phyloP scores from a whole-genome alignment of 805 yeast genomes.

The Spathaspora gorwiae region DNA sequence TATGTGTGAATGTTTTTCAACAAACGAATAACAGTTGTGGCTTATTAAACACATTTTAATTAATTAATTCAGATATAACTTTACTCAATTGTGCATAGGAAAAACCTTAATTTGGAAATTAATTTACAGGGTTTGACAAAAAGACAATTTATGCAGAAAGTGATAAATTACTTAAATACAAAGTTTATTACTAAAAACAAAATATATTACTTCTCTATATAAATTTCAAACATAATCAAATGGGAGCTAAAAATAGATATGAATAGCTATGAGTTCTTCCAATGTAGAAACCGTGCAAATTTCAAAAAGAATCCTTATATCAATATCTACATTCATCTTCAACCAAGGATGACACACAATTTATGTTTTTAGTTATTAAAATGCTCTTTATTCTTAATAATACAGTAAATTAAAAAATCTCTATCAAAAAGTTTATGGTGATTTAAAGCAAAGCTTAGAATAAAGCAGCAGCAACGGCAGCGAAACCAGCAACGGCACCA shows the following conservation, averaged over 20 bases:
- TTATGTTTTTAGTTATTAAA: neutral
- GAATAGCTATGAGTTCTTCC: neutral
- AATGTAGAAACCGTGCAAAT: neutral
- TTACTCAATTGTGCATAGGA: no score
- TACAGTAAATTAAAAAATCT: slow-evolving; percentile 8
- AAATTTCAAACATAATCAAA: neutral
- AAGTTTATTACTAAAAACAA: no score
- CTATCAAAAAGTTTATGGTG: slow-evolving; percentile 15
- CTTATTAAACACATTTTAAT: no score
- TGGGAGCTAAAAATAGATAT: neutral
- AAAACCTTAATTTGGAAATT: no score
- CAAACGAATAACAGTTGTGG: no score
- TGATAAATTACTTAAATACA: neutral
- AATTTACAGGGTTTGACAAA: no score
- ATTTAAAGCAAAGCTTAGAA: slow-evolving; percentile 28
- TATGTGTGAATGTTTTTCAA: no score
- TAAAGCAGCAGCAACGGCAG: slow-evolving; percentile 47
- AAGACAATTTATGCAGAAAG: no score
- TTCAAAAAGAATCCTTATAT: neutral
- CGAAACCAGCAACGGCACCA: slow-evolving; percentile 50
- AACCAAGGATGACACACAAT: neutral
- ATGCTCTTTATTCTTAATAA: neutral
- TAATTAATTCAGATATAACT: no score
- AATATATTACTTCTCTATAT: no score
- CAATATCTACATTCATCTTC: neutral